A percentile compares a stretch with the other conserved stretches of the same genome.
Conservation (phyloP, 129 eudicot species). For the Centaurea solstitialis region DNA sequence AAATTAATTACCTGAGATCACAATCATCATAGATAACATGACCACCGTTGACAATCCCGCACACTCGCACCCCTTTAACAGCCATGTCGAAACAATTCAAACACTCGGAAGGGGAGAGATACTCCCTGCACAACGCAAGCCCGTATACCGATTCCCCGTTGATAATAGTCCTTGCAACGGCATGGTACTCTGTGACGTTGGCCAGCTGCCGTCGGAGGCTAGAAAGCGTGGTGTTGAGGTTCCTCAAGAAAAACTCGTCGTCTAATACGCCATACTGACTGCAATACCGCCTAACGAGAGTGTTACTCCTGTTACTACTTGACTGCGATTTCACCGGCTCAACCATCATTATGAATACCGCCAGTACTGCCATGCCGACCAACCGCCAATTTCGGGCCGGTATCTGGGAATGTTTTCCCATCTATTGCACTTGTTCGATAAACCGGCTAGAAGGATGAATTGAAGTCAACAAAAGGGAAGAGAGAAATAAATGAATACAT, state of each 20-base stretch:
- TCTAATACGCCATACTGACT: conserved; percentile 54
- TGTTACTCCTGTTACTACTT: conserved; percentile 31
- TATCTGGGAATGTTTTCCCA: conserved; percentile 12
- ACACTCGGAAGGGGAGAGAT: conserved; percentile 47
- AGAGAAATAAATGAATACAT: neutral
- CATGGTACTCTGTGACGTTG: conserved; percentile 27
- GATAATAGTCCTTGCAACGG: conserved; percentile 53
- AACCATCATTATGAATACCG: neutral
- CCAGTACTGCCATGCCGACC: neutral
- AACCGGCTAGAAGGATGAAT: neutral
- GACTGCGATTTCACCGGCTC: conserved; percentile 36
- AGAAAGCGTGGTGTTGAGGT: conserved; percentile 53
- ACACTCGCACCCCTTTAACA: conserved; percentile 39
- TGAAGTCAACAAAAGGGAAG: neutral
- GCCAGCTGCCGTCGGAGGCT: conserved; percentile 47
- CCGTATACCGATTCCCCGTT: conserved; percentile 61
- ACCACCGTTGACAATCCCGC: conserved; percentile 68
- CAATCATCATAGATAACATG: conserved; percentile 67
- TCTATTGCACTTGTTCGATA: neutral
- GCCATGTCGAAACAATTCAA: conserved; percentile 57
- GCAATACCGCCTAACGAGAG: conserved; percentile 53
- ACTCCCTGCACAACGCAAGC: conserved; percentile 55
- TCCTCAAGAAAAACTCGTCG: conserved; percentile 33
- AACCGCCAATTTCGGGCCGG: neutral
- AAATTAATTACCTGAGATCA: conserved; percentile 49